Conservation (phyloP, 371 early-diverging fungal species). For the Saksenaea vasiformis region DNA sequence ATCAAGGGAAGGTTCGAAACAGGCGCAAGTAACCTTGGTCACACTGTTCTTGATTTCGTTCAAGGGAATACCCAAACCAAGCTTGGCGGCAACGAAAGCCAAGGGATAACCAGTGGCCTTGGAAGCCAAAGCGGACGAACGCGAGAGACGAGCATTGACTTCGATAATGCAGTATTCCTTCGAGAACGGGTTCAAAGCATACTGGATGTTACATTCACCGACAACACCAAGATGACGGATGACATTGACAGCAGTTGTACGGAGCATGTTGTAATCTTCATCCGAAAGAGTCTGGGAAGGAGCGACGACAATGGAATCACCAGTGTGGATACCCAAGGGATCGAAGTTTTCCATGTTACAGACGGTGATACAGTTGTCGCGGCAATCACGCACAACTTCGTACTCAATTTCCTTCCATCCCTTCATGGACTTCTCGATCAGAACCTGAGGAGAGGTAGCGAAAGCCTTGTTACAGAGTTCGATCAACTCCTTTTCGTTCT, state of each 20-base stretch:
- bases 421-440: constrained; percentile 95
- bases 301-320: constrained; percentile 96
- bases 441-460: constrained; percentile 86
- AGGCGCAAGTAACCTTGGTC: constrained; percentile 92
- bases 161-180: constrained; percentile 96
- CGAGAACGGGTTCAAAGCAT: constrained; percentile 91
- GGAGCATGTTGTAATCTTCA: constrained; percentile 95
- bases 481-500: constrained; percentile 75
- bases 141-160: constrained; percentile 95
- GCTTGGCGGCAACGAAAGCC: constrained; percentile 97
- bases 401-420: constrained; percentile 99
- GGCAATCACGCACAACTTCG: constrained; percentile 92
- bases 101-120: constrained; percentile 98
- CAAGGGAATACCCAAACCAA: constrained; percentile 90
- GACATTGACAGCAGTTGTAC: constrained; percentile 84
- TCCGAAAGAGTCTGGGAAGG: constrained; percentile 94
- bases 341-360: constrained; percentile 99
- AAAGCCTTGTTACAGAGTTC: constrained; percentile 85
- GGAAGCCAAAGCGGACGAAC: constrained; percentile 89
- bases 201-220: constrained; percentile 98
- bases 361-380: constrained; percentile 95
- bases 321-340: constrained; percentile 96
- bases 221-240: constrained; percentile 90
- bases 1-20: constrained; percentile 95
- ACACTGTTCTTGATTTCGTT: constrained; percentile 89